Base-by-base conservation (phyloP, 148 eudicot genomes). In the Nepenthes mirabilis region DNA sequence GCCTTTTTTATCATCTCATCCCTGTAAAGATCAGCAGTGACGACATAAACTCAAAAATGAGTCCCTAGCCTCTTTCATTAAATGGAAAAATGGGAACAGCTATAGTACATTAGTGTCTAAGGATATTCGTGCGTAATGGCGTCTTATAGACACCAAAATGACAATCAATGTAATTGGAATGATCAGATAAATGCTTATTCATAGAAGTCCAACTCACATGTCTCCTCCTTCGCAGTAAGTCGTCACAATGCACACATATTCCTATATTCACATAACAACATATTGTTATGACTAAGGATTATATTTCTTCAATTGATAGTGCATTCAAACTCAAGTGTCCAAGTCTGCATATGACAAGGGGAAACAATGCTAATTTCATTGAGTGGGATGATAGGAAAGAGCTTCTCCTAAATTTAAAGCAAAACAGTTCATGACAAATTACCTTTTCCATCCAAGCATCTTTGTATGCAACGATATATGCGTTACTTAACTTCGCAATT, bases 181-280 rank as follows among this genome's bases (percentile, higher is more conserved):
- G 12, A 35, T 36, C 13, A 14, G 14, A 8, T 55, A 36, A 10
- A 57, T 9, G 40, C 14, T 34, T 57, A 1, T 63, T n/a, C 43
- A 35, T 35, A 11, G 10, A 50, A 49, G 13, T 49, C 3, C n/a
- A 6, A 81, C 97, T 86, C 81, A 94, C 99, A 89, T 84, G 76
- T 94, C 91, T 55, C 91, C 97, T 72, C 90, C 97, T 84, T 89
- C 95, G 60, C 97, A 94, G 65, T 84, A 94, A 66, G 72, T 71
- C 50, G 97, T 86, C 57, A 94, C 84, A 33, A 89, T 84, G 75
- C 97, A 94, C 57, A 86, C 83, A 63, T 68, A 74, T 6, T 78
- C 95, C 96, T 88, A 71, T 63, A 66, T 53, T 55, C 12, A 65
- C 32, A 10, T 60, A 35, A 43, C 48, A 63, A 50, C 10, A 62